Conservation (phyloP, 2,329 filamentous ascomycete species). For the Metarhizium anisopliae region DNA sequence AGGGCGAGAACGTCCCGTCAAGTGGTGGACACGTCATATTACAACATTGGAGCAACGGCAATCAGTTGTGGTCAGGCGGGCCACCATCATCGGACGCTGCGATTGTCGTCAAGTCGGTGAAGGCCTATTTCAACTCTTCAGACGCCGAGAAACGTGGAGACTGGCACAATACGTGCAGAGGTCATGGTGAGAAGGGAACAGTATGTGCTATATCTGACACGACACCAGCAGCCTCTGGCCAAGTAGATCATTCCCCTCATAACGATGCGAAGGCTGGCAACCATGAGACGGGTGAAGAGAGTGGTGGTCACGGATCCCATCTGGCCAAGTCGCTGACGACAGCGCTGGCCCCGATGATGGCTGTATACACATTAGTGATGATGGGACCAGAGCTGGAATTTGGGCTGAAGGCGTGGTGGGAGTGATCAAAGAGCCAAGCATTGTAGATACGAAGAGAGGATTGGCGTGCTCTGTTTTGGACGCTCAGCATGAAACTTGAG, state of each 20-base stretch:
- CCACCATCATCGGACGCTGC: constrained; percentile 55
- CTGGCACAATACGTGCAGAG: constrained; percentile 5
- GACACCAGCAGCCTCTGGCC: constrained; percentile 13
- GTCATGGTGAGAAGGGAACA: constrained; percentile 2
- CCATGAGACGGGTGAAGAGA: neutral
- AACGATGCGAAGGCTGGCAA: constrained; percentile 1
- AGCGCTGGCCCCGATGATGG: neutral
- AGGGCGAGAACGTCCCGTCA: constrained; percentile 47
- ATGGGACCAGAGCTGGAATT: neutral
- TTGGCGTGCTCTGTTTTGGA: neutral
- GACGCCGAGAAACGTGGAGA: constrained; percentile 11
- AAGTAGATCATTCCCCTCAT: constrained; percentile 13
- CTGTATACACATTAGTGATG: neutral
- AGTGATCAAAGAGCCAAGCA: neutral
- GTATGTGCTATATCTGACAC: constrained; percentile 17
- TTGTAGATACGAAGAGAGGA: neutral
- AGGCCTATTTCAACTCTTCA: constrained; percentile 73
- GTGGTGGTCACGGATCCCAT: neutral
- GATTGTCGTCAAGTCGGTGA: constrained; percentile 60
- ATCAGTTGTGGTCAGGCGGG: constrained; percentile 60
- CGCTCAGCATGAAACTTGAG: no score
- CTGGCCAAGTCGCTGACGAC: neutral
- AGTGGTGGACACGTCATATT: constrained; percentile 58
- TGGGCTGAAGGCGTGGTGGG: neutral
- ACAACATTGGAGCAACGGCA: constrained; percentile 73